Evolutionary conservation across 352 stramenopile genomes (phyloP).

Genomic region (Phytophthora multivora): DNA sequence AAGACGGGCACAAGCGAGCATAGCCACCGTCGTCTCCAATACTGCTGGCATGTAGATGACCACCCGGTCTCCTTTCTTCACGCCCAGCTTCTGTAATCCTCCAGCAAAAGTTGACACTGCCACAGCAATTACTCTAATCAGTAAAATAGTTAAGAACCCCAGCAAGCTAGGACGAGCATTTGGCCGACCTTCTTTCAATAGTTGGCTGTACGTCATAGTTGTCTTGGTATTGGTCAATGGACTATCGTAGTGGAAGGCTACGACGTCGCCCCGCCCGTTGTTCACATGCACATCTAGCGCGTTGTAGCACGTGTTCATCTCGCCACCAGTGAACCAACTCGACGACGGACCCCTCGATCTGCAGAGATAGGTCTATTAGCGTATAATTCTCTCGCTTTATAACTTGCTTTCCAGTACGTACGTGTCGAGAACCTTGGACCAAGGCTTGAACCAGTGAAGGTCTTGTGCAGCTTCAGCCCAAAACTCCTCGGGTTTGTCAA

Average conservation of each 20-base stretch:
- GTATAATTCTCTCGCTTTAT: too few relatives aligned
- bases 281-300: slow-evolving; percentile 63
- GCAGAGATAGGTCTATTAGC: neutral
- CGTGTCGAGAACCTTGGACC: slow-evolving; percentile 47
- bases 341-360: slow-evolving; percentile 41
- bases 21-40: slow-evolving; percentile 93
- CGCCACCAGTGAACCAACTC: slow-evolving; percentile 58
- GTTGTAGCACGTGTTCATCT: slow-evolving; percentile 80
- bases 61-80: slow-evolving; percentile 91
- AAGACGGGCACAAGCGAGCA: slow-evolving; percentile 97
- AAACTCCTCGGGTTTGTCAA: slow-evolving; percentile 51
- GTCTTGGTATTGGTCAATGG: slow-evolving; percentile 62
- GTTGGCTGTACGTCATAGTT: slow-evolving; percentile 72
- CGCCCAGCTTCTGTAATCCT: slow-evolving; percentile 58
- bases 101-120: slow-evolving; percentile 66
- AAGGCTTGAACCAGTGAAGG: slow-evolving; percentile 63
- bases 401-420: slow-evolving; percentile 12
- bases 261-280: slow-evolving; percentile 52
- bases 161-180: neutral
- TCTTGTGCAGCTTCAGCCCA: slow-evolving; percentile 57
- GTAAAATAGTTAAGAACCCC: neutral
- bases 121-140: slow-evolving; percentile 5
- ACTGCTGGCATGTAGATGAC: slow-evolving; percentile 98
- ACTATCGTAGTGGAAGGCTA: slow-evolving; percentile 67
- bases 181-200: slow-evolving; percentile 59